Percentiles rank a stretch among this genome's conserved stretches.
Evolutionary conservation across 2,329 filamentous ascomycete genomes (phyloP).

Genomic region (Cladobotryum mycophilum): DNA sequence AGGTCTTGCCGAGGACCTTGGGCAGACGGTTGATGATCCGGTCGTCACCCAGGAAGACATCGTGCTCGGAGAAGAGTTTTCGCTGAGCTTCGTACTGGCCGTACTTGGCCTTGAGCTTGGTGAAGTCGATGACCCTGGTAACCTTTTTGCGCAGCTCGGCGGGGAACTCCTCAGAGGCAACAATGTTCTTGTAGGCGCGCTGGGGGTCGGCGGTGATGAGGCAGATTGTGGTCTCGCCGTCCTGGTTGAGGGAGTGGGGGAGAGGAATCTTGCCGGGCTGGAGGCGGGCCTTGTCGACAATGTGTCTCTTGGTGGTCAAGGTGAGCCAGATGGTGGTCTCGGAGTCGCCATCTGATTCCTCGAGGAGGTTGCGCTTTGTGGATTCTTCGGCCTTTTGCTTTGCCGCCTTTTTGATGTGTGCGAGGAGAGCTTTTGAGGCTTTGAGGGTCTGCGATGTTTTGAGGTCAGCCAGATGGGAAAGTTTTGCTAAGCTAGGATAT

Average conservation of each 20-base stretch:
- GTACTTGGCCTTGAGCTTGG: conserved; percentile 77
- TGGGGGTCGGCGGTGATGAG: conserved; percentile 78
- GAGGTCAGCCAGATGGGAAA: neutral
- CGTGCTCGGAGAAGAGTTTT: conserved; percentile 78
- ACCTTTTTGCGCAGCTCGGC: conserved; percentile 59
- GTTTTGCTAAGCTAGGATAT: too few relatives aligned
- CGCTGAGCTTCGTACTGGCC: conserved; percentile 81
- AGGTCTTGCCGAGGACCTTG: conserved; percentile 77
- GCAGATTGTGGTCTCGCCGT: conserved; percentile 66
- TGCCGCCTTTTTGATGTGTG: conserved; percentile 53
- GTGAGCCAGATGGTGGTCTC: conserved; percentile 56
- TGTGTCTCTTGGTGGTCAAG: conserved; percentile 59
- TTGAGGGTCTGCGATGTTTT: conserved; percentile 44
- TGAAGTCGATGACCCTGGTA: conserved; percentile 70
- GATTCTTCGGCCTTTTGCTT: conserved; percentile 40
- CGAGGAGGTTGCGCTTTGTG: conserved; percentile 52
- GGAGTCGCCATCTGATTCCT: conserved; percentile 35
- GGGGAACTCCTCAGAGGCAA: conserved; percentile 68
- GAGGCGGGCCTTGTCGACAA: conserved; percentile 66
- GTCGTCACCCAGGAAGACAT: conserved; percentile 90
- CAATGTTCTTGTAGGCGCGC: conserved; percentile 82
- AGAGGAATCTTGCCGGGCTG: conserved; percentile 79
- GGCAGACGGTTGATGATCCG: conserved; percentile 71
- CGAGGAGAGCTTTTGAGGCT: conserved; percentile 56
- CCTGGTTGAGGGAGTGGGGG: conserved; percentile 66